These are phyloP conservation scores for Filobasidium floriforme DNA, from an alignment of 768 basidiomycete species.

Conservation along the genomic window DNA sequence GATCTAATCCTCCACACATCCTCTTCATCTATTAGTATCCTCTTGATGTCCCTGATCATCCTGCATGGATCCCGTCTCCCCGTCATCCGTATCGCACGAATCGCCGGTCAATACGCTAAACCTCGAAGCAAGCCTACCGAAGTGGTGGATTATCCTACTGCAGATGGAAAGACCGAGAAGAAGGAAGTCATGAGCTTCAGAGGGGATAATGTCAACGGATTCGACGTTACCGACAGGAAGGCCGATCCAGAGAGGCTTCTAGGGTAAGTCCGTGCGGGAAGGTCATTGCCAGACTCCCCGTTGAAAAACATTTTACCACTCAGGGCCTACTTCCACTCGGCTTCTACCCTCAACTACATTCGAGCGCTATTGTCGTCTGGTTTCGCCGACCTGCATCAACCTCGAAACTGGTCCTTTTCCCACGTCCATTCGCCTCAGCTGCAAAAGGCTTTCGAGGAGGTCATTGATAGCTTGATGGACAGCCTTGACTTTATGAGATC, in stretches of 20 bases:
- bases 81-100: constrained; percentile 66
- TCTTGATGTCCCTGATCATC: constrained; percentile 90
- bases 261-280: constrained; percentile 50
- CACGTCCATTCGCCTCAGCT: constrained; percentile 81
- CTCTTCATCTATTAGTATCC: constrained; percentile 49
- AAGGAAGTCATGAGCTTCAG: constrained; percentile 78
- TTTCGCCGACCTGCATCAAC: constrained; percentile 86
- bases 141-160: constrained; percentile 56
- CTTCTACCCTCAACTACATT: constrained; percentile 85
- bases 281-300: no score
- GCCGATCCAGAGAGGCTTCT: constrained; percentile 87
- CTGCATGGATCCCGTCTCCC: constrained; percentile 89
- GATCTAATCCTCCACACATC: background rate
- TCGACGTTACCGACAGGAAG: constrained; percentile 59
- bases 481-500: constrained; percentile 88
- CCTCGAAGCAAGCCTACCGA: constrained; percentile 80
- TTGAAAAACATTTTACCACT: no score
- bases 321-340: constrained; percentile 93
- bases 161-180: constrained; percentile 31
- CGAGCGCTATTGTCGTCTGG: constrained; percentile 81
- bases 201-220: constrained; percentile 95
- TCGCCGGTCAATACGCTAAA: constrained; percentile 94
- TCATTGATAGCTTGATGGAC: constrained; percentile 75
- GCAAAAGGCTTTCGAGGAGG: constrained; percentile 66
- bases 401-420: constrained; percentile 79